Evolutionary conservation across 768 basidiomycete genomes (phyloP).

Genomic region (Cystobasidium ongulense): DNA sequence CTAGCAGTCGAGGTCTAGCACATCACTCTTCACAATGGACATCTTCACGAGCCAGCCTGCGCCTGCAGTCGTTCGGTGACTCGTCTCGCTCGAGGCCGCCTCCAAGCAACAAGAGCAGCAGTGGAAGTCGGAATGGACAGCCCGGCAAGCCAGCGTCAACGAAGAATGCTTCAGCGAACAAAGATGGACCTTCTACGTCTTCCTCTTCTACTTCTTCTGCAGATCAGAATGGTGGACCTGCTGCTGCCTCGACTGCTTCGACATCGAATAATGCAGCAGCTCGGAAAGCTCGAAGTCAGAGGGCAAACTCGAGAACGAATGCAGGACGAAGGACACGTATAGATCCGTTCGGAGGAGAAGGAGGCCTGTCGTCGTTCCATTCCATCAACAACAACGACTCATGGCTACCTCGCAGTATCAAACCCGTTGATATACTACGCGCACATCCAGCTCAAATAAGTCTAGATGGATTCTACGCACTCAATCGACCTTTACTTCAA

Average conservation of each 20-base stretch:
- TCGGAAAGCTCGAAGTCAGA: constrained; percentile 5
- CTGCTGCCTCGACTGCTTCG: neutral
- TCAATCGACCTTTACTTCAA: constrained; percentile 16
- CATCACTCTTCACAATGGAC: neutral
- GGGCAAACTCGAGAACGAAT: neutral
- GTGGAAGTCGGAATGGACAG: neutral
- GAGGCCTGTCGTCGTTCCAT: neutral
- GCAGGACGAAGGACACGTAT: neutral
- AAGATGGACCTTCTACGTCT: neutral
- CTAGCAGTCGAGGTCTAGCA: neutral
- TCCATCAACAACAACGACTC: neutral
- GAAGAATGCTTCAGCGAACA: neutral
- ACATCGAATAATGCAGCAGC: neutral
- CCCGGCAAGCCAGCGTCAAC: neutral
- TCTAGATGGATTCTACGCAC: constrained; percentile 15
- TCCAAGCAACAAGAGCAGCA: constrained; percentile 13
- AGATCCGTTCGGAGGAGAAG: neutral
- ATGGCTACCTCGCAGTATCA: constrained; percentile 9
- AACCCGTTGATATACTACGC: neutral
- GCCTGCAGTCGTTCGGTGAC: constrained; percentile 14
- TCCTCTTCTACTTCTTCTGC: neutral
- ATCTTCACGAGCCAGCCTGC: neutral
- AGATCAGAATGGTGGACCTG: neutral
- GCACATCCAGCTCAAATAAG: constrained; percentile 15
- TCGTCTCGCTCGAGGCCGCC: constrained; percentile 25